Percentiles rank a stretch among this genome's conserved stretches.
Evolutionary conservation across 1,284 basidiomycete genomes (phyloP).

Genomic region (Mycena sp.): DNA sequence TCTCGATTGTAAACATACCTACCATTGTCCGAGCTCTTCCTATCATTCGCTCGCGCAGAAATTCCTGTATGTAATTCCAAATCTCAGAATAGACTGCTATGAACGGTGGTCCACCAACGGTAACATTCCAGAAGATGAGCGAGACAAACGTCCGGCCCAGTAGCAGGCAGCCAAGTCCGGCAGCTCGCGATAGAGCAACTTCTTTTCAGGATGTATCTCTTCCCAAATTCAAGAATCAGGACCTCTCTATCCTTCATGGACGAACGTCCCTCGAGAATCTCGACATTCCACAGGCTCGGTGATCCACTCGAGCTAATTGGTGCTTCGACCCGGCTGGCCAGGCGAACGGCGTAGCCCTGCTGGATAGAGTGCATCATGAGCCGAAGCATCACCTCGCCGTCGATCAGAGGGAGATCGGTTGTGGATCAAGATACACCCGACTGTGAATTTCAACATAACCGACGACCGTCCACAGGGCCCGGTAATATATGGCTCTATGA

Average conservation of each 20-base stretch:
- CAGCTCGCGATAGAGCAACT: constrained; percentile 13
- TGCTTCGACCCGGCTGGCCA: constrained; percentile 13
- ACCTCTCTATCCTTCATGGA: not conserved
- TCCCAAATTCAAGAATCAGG: constrained; percentile 8
- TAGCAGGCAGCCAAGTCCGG: constrained; percentile 5
- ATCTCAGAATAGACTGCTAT: not conserved
- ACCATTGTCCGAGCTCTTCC: too few species aligned
- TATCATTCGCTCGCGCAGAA: too few species aligned
- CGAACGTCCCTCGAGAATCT: constrained; percentile 8
- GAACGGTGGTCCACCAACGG: too few species aligned
- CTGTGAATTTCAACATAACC: constrained; percentile 14
- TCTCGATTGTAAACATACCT: too few species aligned
- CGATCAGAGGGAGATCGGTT: constrained; percentile 7
- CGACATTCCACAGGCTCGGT: constrained; percentile 8
- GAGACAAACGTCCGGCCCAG: constrained; percentile 4
- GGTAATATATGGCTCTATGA: not conserved
- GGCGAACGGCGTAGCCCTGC: not conserved
- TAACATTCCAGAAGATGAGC: not conserved
- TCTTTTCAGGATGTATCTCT: constrained; percentile 12
- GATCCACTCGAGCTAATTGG: constrained; percentile 1
- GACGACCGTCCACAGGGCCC: not conserved
- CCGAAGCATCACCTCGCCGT: constrained; percentile 11
- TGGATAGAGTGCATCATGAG: constrained; percentile 2
- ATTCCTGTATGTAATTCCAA: too few species aligned
- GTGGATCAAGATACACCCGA: constrained; percentile 6